Evolutionary conservation across 2,329 filamentous ascomycete genomes (phyloP).

Genomic region (Colletotrichum acutatum): DNA sequence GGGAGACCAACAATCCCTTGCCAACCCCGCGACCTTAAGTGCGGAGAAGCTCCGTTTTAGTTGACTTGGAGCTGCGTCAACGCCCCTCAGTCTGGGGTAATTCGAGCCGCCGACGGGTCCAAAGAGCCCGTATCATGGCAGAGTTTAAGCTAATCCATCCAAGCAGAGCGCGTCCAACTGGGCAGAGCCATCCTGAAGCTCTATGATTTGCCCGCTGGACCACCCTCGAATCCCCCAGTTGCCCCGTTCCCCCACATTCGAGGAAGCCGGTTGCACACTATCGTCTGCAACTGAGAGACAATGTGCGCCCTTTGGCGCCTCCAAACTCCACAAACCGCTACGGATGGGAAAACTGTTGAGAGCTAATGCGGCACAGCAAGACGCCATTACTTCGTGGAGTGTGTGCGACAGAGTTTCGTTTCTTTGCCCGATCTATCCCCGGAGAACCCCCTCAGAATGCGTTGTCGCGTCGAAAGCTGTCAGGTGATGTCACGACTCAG

Average conservation of each 20-base stretch:
- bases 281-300: constrained; percentile 15
- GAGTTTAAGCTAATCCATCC: constrained; percentile 1
- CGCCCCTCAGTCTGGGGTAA: constrained; percentile 21
- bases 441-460: constrained; percentile 11
- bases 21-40: constrained; percentile 9
- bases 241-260: not conserved
- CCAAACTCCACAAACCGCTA: not conserved
- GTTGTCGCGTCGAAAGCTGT: not conserved
- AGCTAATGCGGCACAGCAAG: not conserved
- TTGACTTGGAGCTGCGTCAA: not conserved
- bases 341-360: constrained; percentile 16
- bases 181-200: not conserved
- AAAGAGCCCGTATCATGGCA: not conserved
- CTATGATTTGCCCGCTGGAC: constrained; percentile 20
- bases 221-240: not conserved
- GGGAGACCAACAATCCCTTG: not conserved
- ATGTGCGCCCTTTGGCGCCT: constrained; percentile 12
- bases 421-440: constrained; percentile 26
- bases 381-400: not conserved
- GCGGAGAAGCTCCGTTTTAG: constrained; percentile 14
- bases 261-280: constrained; percentile 9
- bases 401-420: not conserved
- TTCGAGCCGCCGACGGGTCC: constrained; percentile 30
- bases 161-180: not conserved
- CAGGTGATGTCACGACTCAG: constrained; percentile 32